Evolutionary conservation across 192 early-diverging fungal genomes (phyloP).

Genomic region (Pilaira anomala): DNA sequence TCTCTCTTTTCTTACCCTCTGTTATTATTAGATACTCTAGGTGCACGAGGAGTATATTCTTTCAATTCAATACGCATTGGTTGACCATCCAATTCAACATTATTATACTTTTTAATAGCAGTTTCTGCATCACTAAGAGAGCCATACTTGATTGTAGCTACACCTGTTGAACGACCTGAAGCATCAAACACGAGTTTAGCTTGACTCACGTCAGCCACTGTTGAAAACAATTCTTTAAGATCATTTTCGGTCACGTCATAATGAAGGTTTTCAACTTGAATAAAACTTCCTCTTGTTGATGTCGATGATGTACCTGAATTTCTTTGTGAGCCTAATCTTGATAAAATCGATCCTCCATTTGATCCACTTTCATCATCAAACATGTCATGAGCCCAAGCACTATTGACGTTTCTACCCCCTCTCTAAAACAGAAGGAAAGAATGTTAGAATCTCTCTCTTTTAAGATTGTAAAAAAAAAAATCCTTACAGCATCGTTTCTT

Average conservation of each 20-base stretch:
- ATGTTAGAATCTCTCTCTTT: no score
- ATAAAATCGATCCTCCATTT: constrained; percentile 7
- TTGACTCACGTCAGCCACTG: constrained; percentile 45
- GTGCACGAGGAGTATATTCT: neutral
- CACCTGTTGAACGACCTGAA: constrained; percentile 52
- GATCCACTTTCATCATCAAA: constrained; percentile 27
- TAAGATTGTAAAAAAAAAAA: neutral
- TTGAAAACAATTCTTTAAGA: constrained; percentile 52
- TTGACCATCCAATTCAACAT: constrained; percentile 50
- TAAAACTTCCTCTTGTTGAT: neutral
- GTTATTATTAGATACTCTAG: neutral
- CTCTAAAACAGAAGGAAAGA: constrained; percentile 2
- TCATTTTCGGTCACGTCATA: constrained; percentile 58
- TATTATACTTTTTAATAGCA: constrained; percentile 49
- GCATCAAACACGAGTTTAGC: constrained; percentile 43
- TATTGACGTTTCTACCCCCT: constrained; percentile 4
- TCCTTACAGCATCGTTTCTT: constrained; percentile 14
- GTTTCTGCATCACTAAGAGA: constrained; percentile 37
- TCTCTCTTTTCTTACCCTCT: neutral
- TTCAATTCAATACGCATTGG: constrained; percentile 25
- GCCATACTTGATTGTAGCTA: constrained; percentile 45
- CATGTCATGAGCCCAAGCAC: constrained; percentile 43
- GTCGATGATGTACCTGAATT: constrained; percentile 1
- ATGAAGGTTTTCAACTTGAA: constrained; percentile 52
- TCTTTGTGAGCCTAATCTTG: constrained; percentile 25